phyloP scores from a whole-genome alignment of 805 yeast genomes.

The Metschnikowia vanudenii region DNA sequence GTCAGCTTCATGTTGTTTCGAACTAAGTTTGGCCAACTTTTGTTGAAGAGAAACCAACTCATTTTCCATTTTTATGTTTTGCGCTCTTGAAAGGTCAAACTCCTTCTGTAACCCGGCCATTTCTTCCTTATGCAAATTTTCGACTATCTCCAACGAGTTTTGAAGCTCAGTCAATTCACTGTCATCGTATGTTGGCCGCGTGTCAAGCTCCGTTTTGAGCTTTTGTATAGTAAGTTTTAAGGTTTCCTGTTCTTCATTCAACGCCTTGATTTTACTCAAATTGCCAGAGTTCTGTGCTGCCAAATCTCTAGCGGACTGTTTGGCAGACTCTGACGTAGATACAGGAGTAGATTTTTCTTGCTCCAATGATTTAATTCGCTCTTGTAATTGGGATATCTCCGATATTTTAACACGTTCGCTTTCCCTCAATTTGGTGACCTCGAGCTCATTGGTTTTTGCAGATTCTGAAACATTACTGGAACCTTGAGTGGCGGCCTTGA shows the following conservation, averaged over 20 bases:
- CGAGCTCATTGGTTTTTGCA: not conserved
- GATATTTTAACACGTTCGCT: not conserved
- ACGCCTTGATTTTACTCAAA: not conserved
- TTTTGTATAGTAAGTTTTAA: constrained; percentile 22
- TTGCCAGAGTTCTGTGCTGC: not conserved
- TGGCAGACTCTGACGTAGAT: too few relatives aligned
- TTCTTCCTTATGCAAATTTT: constrained; percentile 37
- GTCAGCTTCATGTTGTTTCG: not conserved
- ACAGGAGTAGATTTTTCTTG: not conserved
- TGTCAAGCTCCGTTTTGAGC: constrained; percentile 31
- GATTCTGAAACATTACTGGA: not conserved
- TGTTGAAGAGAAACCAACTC: constrained; percentile 5
- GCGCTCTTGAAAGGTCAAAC: constrained; percentile 25
- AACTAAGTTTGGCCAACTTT: not conserved
- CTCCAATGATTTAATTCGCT: constrained; percentile 1
- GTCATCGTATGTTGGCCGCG: constrained; percentile 39
- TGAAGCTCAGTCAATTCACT: constrained; percentile 43
- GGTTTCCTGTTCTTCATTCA: not conserved
- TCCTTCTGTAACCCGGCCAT: constrained; percentile 27
- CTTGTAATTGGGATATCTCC: not conserved
- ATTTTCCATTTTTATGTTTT: constrained; percentile 5
- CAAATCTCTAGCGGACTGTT: not conserved
- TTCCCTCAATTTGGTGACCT: constrained; percentile 1
- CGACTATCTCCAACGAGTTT: constrained; percentile 42
- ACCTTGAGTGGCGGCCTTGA: not conserved